Evolutionary conservation across 2,329 filamentous ascomycete species (phyloP).

Genomic region (Aspergillus unguis): DNA sequence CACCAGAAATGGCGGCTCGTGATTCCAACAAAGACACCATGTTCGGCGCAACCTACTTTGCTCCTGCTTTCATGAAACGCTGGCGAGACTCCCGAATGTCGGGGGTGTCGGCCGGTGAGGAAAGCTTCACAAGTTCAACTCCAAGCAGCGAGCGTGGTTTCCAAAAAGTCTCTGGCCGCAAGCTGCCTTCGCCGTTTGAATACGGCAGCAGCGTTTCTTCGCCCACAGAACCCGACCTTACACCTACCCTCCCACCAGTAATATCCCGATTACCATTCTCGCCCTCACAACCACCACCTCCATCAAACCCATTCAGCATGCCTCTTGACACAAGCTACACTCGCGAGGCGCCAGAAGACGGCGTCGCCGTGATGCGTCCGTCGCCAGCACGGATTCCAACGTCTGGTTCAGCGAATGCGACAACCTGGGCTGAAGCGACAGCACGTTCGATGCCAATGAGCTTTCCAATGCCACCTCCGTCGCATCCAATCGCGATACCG

Average conservation of each 20-base stretch:
- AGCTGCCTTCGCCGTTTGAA: slow-evolving; percentile 47
- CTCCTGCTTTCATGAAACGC: slow-evolving; percentile 40
- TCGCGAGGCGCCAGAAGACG: slow-evolving; percentile 29
- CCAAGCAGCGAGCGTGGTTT: slow-evolving; percentile 46
- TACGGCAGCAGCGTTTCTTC: slow-evolving; percentile 30
- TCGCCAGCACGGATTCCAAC: slow-evolving; percentile 44
- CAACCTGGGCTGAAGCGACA: slow-evolving; percentile 22
- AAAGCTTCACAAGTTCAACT: slow-evolving; percentile 32
- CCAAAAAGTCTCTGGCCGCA: slow-evolving; percentile 49
- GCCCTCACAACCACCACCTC: slow-evolving; percentile 29
- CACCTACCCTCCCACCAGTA: slow-evolving; percentile 24
- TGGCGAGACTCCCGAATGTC: slow-evolving; percentile 40
- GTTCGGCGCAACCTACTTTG: slow-evolving; percentile 37
- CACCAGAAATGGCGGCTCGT: slow-evolving; percentile 34
- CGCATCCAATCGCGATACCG: slow-evolving; percentile 23
- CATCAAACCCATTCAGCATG: slow-evolving; percentile 28
- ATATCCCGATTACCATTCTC: slow-evolving; percentile 21
- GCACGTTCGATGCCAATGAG: slow-evolving; percentile 24
- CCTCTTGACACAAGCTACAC: slow-evolving; percentile 32
- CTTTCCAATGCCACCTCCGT: slow-evolving; percentile 17
- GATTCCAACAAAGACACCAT: slow-evolving; percentile 39
- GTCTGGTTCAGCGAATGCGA: slow-evolving; percentile 33
- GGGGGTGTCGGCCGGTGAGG: slow-evolving; percentile 32
- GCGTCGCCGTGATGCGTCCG: slow-evolving; percentile 39
- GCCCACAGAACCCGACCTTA: slow-evolving; percentile 27